Evolutionary conservation across 2,329 filamentous ascomycete species (phyloP), one percentile per base, ranked within the genome.

Genomic region (Penicillium aurantiogriseum): DNA sequence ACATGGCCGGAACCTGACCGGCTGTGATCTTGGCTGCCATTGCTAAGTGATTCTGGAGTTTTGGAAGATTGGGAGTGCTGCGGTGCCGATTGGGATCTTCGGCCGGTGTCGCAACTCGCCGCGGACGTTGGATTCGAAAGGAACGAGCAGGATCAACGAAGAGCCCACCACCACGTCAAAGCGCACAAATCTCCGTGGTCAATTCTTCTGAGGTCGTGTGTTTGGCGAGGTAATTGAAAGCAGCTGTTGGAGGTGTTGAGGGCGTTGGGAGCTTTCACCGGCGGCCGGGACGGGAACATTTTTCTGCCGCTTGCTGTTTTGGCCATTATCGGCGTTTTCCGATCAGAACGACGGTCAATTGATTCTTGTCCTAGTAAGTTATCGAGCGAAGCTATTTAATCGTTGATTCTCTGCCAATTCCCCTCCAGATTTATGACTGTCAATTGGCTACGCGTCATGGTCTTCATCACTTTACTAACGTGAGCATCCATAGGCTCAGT

Each of bases 221-320:
- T 54, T 51, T 54, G 57, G 48, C 45, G 42, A 48, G 46, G 33
- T 46, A 51, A 44, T 44, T n/a, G 13, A 27, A 49, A 51, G 50
- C 39, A 58, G 51, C 40, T 17, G 55, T 62, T 56, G 63, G 57
- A 57, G 63, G 66, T 60, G 72, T 74, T 74, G 72, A 74, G 70
- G 67, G 64, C 65, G 69, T 71, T 71, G 69, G 67, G 70, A 72
- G 68, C 69, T 71, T 58, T 74, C 71, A 72, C 72, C 72, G 72
- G 71, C 65, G 62, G 65, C 70, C 71, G 67, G 70, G 70, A 68
- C 67, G 62, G 72, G 73, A 74, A 74, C 62, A 73, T 74, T 74
- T 74, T 74, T 74, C 69, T 71, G 71, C 72, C 72, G 72, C 66
- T 17, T 45, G 29, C 54, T 62, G 59, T 51, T 61, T 65, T 67